Percentiles rank a stretch among this genome's conserved stretches.
phyloP scores from a whole-genome alignment of 192 early-diverging fungal genomes.

The Spizellomyces punctatus region DNA sequence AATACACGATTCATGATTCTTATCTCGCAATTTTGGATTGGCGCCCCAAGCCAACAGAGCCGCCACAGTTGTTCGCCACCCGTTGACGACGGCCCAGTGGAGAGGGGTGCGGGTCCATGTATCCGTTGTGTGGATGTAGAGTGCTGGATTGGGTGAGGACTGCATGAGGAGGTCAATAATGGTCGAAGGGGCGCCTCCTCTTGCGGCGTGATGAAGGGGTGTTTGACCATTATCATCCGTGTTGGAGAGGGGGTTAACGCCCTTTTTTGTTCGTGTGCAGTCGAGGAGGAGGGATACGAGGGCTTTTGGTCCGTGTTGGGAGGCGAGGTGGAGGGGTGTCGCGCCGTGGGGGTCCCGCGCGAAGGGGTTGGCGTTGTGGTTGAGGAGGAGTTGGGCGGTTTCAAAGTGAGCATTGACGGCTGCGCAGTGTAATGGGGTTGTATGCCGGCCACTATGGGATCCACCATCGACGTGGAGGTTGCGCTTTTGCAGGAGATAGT shows the following conservation, averaged over 20 bases:
- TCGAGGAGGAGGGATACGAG: slow-evolving; percentile 24
- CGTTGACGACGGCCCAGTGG: slow-evolving; percentile 47
- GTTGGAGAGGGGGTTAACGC: neutral
- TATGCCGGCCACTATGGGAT: neutral
- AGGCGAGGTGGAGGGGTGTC: slow-evolving; percentile 36
- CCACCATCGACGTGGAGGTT: slow-evolving; percentile 5
- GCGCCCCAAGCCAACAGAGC: slow-evolving; percentile 28
- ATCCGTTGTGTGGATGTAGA: slow-evolving; percentile 8
- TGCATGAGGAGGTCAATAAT: slow-evolving; percentile 25
- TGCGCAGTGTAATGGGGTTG: slow-evolving; percentile 40
- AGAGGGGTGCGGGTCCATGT: slow-evolving; percentile 32
- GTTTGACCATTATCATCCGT: slow-evolving; percentile 32
- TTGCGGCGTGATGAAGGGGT: slow-evolving; percentile 39
- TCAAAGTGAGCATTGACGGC: slow-evolving; percentile 30
- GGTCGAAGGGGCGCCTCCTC: slow-evolving; percentile 32
- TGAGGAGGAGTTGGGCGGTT: slow-evolving; percentile 16
- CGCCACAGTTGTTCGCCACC: slow-evolving; percentile 32
- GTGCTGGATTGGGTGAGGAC: neutral
- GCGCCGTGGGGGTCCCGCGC: slow-evolving; percentile 14
- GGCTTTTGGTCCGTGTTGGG: slow-evolving; percentile 23
- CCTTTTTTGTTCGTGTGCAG: neutral
- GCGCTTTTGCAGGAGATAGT: neutral
- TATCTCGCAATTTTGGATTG: slow-evolving; percentile 23
- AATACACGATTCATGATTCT: slow-evolving; percentile 26
- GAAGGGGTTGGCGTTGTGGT: slow-evolving; percentile 6